phyloP scores from a whole-genome alignment of 768 basidiomycete genomes.

The Tulasnella sp. region DNA sequence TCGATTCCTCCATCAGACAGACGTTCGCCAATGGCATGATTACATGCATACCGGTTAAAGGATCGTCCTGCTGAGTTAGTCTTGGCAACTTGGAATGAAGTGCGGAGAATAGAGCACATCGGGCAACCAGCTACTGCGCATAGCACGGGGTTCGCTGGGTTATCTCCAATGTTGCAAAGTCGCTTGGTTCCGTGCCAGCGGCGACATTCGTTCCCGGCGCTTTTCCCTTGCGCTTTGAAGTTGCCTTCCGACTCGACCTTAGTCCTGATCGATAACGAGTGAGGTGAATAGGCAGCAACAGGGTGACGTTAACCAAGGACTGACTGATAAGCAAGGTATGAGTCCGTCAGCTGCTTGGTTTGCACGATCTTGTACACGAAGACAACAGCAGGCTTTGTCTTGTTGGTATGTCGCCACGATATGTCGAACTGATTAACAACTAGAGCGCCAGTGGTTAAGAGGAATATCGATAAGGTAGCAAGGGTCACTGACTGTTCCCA shows the following conservation, averaged over 20 bases:
- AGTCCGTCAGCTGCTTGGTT: neutral
- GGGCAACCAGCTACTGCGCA: neutral
- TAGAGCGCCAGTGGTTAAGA: neutral
- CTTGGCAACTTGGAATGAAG: neutral
- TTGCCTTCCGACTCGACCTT: neutral
- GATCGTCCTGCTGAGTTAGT: neutral
- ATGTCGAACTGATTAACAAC: neutral
- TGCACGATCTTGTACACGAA: conserved; percentile 2
- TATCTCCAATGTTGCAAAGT: neutral
- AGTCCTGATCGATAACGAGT: too few species aligned
- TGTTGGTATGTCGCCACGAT: neutral
- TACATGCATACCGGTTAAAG: neutral
- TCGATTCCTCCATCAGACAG: neutral
- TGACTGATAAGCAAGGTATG: conserved; percentile 1
- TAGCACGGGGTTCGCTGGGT: neutral
- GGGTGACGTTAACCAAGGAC: too few species aligned
- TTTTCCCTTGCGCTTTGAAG: neutral
- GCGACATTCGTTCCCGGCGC: neutral
- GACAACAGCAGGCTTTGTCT: neutral
- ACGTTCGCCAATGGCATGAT: neutral
- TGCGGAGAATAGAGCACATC: neutral
- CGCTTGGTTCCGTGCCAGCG: neutral
- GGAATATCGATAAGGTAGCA: too few species aligned
- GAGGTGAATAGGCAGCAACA: too few species aligned
- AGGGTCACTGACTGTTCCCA: neutral